A percentile compares a stretch with the other conserved stretches of the same genome.
Evolutionary conservation across 1,139 yeast genomes (phyloP).

Genomic region (Magnusiomyces paraingens): DNA sequence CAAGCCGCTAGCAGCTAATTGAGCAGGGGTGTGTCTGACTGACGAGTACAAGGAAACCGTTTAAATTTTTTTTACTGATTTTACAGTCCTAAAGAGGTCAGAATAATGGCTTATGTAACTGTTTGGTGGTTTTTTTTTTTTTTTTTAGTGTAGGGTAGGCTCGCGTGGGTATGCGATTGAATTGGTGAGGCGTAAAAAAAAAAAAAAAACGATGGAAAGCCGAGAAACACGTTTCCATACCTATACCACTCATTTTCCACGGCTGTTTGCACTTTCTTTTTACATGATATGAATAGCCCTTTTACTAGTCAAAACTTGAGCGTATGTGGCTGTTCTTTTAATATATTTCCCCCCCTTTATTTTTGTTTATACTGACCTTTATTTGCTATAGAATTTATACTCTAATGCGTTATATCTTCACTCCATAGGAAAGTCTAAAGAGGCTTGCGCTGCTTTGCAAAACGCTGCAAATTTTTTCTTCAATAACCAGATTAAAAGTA

Average conservation of each 20-base stretch:
- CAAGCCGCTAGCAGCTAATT: background rate
- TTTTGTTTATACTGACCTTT: background rate
- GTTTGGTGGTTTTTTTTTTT: too few species aligned
- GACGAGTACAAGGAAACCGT: too few species aligned
- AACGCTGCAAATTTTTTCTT: conserved; percentile 17
- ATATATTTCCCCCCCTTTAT: too few species aligned
- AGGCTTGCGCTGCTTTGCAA: conserved; percentile 18
- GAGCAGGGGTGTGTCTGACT: too few species aligned
- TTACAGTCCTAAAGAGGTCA: background rate
- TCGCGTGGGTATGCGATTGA: background rate
- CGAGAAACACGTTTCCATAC: too few species aligned
- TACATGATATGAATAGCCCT: background rate
- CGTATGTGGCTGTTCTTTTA: background rate
- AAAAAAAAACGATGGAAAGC: too few species aligned
- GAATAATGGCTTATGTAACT: conserved; percentile 1
- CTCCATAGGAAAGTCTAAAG: conserved; percentile 22
- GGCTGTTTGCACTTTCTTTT: background rate
- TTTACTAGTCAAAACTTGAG: background rate
- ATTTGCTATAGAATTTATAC: conserved; percentile 9
- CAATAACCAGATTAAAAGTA: conserved; percentile 11
- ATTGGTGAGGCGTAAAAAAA: background rate
- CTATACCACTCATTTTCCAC: too few species aligned
- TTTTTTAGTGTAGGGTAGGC: too few species aligned
- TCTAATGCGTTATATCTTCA: conserved; percentile 22
- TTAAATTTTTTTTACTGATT: background rate